Base-by-base conservation (phyloP, 306 rosid genomes). In the Morella rubra region DNA sequence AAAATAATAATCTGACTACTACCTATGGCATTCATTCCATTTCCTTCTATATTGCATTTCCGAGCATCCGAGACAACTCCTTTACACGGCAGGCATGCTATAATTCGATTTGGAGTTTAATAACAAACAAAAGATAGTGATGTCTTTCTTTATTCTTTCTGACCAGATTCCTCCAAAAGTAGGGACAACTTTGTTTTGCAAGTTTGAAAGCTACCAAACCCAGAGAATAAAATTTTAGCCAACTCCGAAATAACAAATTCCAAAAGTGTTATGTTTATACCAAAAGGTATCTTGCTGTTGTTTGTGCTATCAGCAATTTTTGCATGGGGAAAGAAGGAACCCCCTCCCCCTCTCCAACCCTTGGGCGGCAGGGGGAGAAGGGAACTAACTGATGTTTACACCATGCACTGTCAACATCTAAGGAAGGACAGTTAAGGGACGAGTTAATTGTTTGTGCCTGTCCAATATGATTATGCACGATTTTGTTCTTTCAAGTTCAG, bases 81-180 rank as follows among this genome's bases (percentile, higher is more conserved):
- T 42, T 77, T 70, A 2, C 51, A 52, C 59, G 47, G 51, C 64
- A 77, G 13, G 54, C 60, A 55, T 49, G 50, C 51, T 67, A 76
- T 9, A 4, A 67, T 40, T 6, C 53, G 20, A 55, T 32, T 32
- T 53, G 37, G 44, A 65, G 22, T 65, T 65, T 65, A 65, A 65
- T 65, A 42, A n/a, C 49, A 65, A 42, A 5, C 7, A 18, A 42
- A 18, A 65, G 24, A 41, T 8, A 65, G 12, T 61, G 44, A 65
- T 27, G 15, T 65, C 4, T 65, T 65, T 44, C 15, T 14, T 41
- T 32, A 27, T 40, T 41, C 49, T 41, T 65, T 42, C 14, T 11
- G 18, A 64, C 1, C n/a, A 41, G 27, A 42, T 42, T 42, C 50
- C 16, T 44, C 50, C 6, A 19, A 66, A 16, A 15, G 40, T 2